Evolutionary conservation across 768 basidiomycete species (phyloP).

Genomic region (Termitomyces sp.): DNA sequence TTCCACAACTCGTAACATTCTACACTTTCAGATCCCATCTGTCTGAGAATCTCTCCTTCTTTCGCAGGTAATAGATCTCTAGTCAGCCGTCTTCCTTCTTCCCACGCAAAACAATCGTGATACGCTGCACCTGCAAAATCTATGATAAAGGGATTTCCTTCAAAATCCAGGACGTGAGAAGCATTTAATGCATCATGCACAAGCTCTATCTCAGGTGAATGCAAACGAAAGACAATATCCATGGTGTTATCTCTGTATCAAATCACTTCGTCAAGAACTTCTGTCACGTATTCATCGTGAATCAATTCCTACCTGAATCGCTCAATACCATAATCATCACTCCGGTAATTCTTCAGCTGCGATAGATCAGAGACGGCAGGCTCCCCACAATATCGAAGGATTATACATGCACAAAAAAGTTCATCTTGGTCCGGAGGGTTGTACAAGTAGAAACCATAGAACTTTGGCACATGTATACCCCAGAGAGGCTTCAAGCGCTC

Average conservation of each 20-base stretch:
- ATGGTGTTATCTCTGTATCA: neutral
- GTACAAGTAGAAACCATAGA: neutral
- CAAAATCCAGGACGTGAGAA: neutral
- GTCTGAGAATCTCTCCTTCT: neutral
- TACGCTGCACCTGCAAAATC: neutral
- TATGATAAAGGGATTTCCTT: neutral
- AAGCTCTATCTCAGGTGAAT: neutral
- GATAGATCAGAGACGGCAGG: no score
- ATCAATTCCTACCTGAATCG: neutral
- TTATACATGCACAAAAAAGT: no score
- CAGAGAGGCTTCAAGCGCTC: neutral
- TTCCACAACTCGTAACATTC: neutral
- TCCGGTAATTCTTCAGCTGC: no score
- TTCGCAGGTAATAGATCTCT: neutral
- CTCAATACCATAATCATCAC: neutral
- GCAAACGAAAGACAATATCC: neutral
- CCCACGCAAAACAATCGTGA: neutral
- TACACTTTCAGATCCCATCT: neutral
- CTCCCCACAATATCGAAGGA: neutral
- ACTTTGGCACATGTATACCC: neutral
- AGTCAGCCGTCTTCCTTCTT: neutral
- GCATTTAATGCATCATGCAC: neutral
- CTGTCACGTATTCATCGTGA: neutral
- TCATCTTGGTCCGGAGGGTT: neutral
- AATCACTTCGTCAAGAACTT: neutral